Evolutionary conservation across 129 eudicot species (phyloP).

Genomic region (Escallonia rubra): DNA sequence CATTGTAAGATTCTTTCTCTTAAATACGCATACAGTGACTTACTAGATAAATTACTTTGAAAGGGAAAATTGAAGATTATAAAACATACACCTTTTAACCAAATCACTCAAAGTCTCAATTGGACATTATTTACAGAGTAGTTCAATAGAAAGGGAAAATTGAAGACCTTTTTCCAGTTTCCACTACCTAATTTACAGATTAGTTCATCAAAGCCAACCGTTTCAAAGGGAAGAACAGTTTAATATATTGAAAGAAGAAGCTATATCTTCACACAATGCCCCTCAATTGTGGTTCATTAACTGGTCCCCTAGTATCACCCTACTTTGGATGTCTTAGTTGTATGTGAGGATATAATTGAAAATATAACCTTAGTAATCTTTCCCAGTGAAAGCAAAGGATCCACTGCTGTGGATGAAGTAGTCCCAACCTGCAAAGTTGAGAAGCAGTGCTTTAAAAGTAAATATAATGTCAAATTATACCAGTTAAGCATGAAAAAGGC

Average conservation of each 20-base stretch:
- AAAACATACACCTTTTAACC: no score
- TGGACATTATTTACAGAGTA: no score
- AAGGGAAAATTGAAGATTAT: no score
- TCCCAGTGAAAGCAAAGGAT: conserved; percentile 81
- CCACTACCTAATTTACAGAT: no score
- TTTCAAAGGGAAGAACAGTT: no score
- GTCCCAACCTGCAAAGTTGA: conserved; percentile 65
- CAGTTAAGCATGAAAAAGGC: background rate
- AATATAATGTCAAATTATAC: background rate
- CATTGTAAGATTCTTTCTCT: background rate
- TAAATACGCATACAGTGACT: no score
- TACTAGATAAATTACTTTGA: no score
- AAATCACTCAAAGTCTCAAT: no score
- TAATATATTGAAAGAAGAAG: background rate
- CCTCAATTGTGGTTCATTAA: background rate
- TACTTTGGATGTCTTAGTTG: background rate
- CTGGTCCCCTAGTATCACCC: no score
- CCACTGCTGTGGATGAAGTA: conserved; percentile 95
- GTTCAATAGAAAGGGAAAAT: no score
- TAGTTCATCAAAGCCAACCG: no score
- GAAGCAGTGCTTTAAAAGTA: background rate
- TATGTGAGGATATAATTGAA: background rate
- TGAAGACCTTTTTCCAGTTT: no score
- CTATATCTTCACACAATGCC: background rate
- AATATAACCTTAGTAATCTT: conserved; percentile 61